Conservation (phyloP, 208 protist species). For the Leishmania braziliensis region DNA sequence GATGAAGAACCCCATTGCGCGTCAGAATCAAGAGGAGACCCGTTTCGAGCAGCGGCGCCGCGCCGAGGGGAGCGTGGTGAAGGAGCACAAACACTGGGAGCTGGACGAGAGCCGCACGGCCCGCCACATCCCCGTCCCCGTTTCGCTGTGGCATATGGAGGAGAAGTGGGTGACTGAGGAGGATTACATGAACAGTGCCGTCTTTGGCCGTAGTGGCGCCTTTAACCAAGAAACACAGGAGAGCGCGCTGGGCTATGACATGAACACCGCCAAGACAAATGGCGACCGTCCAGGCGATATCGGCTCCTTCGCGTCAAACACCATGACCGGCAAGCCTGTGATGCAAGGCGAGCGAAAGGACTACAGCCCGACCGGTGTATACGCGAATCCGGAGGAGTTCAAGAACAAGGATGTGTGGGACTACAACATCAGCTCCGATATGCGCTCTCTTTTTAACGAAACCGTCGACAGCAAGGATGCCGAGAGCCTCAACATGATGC, state of each 20-base stretch:
- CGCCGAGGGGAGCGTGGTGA: conserved; percentile 37
- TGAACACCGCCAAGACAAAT: conserved; percentile 79
- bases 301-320: conserved; percentile 45
- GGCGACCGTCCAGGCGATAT: conserved; percentile 80
- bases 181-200: conserved; percentile 78
- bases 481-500: conserved; percentile 81
- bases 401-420: conserved; percentile 87
- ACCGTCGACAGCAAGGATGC: conserved; percentile 76
- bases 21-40: conserved; percentile 67
- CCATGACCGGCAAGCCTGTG: conserved; percentile 51
- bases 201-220: conserved; percentile 82
- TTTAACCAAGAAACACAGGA: conserved; percentile 92
- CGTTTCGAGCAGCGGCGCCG: conserved; percentile 63
- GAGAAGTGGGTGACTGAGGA: conserved; percentile 91
- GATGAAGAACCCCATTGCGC: conserved; percentile 72
- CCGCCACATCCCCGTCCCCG: conserved; percentile 83
- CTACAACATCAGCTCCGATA: conserved; percentile 69
- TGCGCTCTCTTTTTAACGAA: conserved; percentile 79
- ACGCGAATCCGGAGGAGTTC: conserved; percentile 78
- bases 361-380: conserved; percentile 82
- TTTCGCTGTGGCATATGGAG: conserved; percentile 91
- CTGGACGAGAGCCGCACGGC: conserved; percentile 79
- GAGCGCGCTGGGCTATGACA: conserved; percentile 81
- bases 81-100: conserved; percentile 68
- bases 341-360: conserved; percentile 84